Evolutionary conservation across 176 grass and related monocot species (phyloP).

Genomic region (Areca catechu): DNA sequence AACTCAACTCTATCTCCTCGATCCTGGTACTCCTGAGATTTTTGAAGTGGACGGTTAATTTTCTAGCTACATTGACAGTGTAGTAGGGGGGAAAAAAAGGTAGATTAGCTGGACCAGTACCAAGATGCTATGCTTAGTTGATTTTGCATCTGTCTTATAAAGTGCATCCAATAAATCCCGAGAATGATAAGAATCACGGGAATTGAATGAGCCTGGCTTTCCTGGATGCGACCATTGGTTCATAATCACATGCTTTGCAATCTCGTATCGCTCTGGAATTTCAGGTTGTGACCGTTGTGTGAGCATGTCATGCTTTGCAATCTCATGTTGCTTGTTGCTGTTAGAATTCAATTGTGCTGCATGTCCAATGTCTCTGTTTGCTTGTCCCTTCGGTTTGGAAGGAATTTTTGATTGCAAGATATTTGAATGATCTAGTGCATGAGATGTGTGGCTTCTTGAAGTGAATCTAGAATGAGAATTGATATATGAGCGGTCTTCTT

Average conservation of each 20-base stretch:
- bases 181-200: constrained; percentile 8
- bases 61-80: no score
- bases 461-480: constrained; percentile 11
- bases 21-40: constrained; percentile 42
- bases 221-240: no score
- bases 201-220: constrained; percentile 20
- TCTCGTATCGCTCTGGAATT: neutral
- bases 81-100: no score
- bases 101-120: no score
- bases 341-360: neutral
- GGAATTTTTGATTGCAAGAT: neutral
- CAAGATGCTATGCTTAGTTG: no score
- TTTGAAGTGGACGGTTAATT: no score
- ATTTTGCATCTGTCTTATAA: neutral
- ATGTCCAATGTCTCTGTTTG: neutral
- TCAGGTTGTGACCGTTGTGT: constrained; percentile 67
- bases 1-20: constrained; percentile 41
- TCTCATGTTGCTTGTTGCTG: constrained; percentile 23
- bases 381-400: constrained; percentile 1
- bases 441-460: neutral
- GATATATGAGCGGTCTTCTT: constrained; percentile 17
- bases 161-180: neutral
- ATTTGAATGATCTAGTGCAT: neutral
- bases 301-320: constrained; percentile 46
- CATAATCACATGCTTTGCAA: no score